Percentiles rank a stretch among this genome's conserved stretches.
phyloP scores from a whole-genome alignment of 495 filamentous ascomycete species.

The Pyrenula aspistea region DNA sequence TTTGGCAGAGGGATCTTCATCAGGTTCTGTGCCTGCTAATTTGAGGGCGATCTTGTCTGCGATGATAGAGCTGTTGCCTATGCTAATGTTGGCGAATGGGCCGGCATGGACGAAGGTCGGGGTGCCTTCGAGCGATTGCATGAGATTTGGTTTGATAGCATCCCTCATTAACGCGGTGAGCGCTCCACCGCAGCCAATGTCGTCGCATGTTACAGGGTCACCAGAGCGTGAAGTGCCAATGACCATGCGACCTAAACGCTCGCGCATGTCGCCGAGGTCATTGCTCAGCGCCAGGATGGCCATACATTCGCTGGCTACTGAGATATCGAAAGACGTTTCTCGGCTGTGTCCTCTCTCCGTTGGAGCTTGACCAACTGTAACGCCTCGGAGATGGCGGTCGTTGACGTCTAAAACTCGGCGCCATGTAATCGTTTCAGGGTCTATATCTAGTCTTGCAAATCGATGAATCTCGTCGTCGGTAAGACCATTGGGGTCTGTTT shows the following conservation, averaged over 20 bases:
- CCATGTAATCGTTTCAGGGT: slow-evolving; percentile 96
- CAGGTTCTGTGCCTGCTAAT: slow-evolving; percentile 88
- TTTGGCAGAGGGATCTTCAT: slow-evolving; percentile 76
- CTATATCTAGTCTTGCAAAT: slow-evolving; percentile 90
- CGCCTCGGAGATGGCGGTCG: slow-evolving; percentile 78
- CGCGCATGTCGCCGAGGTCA: slow-evolving; percentile 77
- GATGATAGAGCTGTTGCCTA: slow-evolving; percentile 87
- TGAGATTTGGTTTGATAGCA: slow-evolving; percentile 95
- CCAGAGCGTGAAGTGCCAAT: slow-evolving; percentile 74
- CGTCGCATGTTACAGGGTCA: slow-evolving; percentile 91
- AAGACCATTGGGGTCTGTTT: slow-evolving; percentile 82
- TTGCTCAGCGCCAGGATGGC: slow-evolving; percentile 92
- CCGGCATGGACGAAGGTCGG: slow-evolving; percentile 96
- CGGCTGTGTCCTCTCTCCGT: slow-evolving; percentile 82
- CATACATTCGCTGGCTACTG: slow-evolving; percentile 96
- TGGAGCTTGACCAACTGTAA: slow-evolving; percentile 75
- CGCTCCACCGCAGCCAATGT: slow-evolving; percentile 85
- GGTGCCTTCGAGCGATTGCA: slow-evolving; percentile 96
- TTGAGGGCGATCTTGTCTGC: slow-evolving; percentile 94
- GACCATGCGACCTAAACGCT: slow-evolving; percentile 93
- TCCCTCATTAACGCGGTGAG: slow-evolving; percentile 93
- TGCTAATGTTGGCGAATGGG: slow-evolving; percentile 96
- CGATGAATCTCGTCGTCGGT: slow-evolving; percentile 77
- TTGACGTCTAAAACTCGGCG: slow-evolving; percentile 93
- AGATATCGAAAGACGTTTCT: slow-evolving; percentile 91